Base-by-base conservation (phyloP, 371 early-diverging fungal genomes). In the Chytridiales sp. region DNA sequence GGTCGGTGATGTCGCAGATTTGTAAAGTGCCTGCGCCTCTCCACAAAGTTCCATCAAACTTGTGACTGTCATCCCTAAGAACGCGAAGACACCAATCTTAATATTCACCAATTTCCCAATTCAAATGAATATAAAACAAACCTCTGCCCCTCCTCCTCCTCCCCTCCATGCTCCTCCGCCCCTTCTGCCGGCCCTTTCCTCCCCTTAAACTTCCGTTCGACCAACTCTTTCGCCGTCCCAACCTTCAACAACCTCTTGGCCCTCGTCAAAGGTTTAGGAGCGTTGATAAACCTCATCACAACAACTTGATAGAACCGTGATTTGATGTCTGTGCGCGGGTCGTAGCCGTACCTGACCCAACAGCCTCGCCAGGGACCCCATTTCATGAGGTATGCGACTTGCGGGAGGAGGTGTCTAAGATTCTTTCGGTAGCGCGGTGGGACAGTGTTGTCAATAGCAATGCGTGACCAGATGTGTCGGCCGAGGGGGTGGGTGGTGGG, bases 331-430 rank as follows among this genome's bases (percentile, higher is more conserved):
- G 41, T 66, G 55, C 79, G 60, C 26, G 87, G 86, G 66, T 87
- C 85, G 29, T 78, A 66, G 0, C 87, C 87, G 59, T 81, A 86
- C 29, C 70, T 66, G 2, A 84, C 53, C 85, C 86, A 87, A n/a
- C 62, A 64, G 26, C 79, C 79, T 17, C 79, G 75, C 82, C 82
- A 88, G 9, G 87, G 82, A 5, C 89, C 89, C 22, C 38, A 65
- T 13, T 58, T 36, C 41, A 79, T 69, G 6, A 66, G 55, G 59
- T 84, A 88, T 0, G 81, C 77, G 24, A 59, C 15, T 5, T 46
- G 41, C 0, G 75, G 65, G 11, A 87, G 52, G 0, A 74, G 56
- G 63, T 42, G 34, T 34, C 56, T 70, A 1, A 85, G 48, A 6
- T 47, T 41, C 53, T 67, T 62, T n/a, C 61, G 59, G 24, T 64